Conservation (phyloP, 805 yeast genomes). For the Saturnispora besseyi region DNA sequence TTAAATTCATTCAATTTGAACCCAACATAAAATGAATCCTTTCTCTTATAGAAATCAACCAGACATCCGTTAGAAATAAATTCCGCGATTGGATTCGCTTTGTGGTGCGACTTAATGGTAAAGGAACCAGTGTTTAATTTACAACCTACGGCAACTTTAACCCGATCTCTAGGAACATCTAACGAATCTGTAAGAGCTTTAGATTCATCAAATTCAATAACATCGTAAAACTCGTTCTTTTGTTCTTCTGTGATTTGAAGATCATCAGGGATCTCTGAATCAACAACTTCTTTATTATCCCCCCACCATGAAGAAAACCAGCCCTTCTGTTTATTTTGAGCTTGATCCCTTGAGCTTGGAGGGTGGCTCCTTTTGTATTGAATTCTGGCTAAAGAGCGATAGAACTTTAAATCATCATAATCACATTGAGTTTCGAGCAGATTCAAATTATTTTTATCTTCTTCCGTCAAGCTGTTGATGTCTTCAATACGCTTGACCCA, state of each 20-base stretch:
- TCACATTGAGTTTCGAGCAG: constrained; percentile 50
- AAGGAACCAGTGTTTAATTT: constrained; percentile 71
- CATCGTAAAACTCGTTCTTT: constrained; percentile 79
- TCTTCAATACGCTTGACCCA: constrained; percentile 50
- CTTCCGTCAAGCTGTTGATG: constrained; percentile 25
- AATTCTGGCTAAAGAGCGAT: constrained; percentile 68
- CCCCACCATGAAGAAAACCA: constrained; percentile 74
- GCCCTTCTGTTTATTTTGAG: constrained; percentile 30
- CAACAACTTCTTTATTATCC: constrained; percentile 13
- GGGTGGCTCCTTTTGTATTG: constrained; percentile 40
- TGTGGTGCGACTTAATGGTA: constrained; percentile 39
- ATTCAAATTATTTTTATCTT: constrained; percentile 33
- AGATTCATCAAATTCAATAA: constrained; percentile 81
- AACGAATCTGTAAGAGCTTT: constrained; percentile 41
- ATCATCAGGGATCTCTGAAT: constrained; percentile 16
- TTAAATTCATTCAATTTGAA: constrained; percentile 73
- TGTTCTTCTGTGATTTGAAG: constrained; percentile 75
- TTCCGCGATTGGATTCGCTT: constrained; percentile 52
- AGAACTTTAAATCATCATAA: constrained; percentile 77
- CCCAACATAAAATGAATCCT: constrained; percentile 64
- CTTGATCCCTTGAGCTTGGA: constrained; percentile 2
- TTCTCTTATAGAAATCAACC: constrained; percentile 63
- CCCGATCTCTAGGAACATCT: constrained; percentile 65
- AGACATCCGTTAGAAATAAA: constrained; percentile 76
- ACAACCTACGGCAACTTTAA: constrained; percentile 58